A percentile compares a stretch with the other conserved stretches of the same genome.
These are phyloP conservation scores for Cocos nucifera DNA, from an alignment of 176 grass and related monocot species.

Conservation along the genomic window DNA sequence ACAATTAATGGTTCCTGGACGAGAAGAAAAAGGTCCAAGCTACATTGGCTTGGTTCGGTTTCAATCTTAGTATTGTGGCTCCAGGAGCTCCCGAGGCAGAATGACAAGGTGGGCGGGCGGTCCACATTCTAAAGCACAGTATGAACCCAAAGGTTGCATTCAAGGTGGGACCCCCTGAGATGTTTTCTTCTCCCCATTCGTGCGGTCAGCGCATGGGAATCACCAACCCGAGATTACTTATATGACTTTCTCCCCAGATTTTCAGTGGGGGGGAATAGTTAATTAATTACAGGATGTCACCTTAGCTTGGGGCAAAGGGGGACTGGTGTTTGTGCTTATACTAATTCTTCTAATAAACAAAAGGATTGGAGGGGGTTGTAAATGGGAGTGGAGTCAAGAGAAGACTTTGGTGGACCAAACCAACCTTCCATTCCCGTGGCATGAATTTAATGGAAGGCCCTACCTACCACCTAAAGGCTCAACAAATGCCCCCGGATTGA, in stretches of 20 bases:
- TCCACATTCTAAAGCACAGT: too few species aligned
- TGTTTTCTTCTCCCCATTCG: conserved; percentile 40
- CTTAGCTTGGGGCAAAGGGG: conserved; percentile 61
- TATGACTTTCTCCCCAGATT: conserved; percentile 50
- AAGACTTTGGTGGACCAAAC: conserved; percentile 16
- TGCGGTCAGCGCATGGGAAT: conserved; percentile 96
- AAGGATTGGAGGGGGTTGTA: too few species aligned
- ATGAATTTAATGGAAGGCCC: conserved; percentile 25
- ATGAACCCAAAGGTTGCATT: too few species aligned
- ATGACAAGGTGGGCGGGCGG: too few species aligned
- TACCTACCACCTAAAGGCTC: conserved; percentile 43
- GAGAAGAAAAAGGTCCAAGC: too few species aligned
- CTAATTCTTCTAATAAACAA: too few species aligned
- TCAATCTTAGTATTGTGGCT: too few species aligned
- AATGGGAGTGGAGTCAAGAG: too few species aligned
- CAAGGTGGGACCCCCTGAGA: too few species aligned
- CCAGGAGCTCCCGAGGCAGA: too few species aligned
- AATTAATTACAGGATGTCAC: conserved; percentile 90
- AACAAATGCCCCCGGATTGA: conserved; percentile 6
- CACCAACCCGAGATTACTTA: conserved; percentile 34
- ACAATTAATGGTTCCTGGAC: too few species aligned
- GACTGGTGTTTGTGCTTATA: conserved; percentile 14
- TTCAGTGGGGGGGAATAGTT: conserved; percentile 61
- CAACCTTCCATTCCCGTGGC: conserved; percentile 27
- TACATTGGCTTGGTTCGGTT: too few species aligned